Evolutionary conservation across 352 stramenopile genomes (phyloP).

Genomic region (Plasmopara halstedii): DNA sequence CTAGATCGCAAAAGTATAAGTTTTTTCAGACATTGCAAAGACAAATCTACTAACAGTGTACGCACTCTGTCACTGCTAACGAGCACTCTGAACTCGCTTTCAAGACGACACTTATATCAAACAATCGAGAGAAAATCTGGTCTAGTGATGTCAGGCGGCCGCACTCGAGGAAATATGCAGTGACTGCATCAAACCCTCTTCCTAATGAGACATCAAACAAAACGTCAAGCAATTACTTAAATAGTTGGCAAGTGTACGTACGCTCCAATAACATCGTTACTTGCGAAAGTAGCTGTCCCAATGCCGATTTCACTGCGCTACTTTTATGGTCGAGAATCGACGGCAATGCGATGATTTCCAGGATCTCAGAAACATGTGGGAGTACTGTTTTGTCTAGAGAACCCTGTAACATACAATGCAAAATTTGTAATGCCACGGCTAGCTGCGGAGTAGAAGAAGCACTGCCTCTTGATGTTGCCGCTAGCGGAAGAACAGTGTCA

Average conservation of each 20-base stretch:
- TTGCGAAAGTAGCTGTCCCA: slow-evolving; percentile 27
- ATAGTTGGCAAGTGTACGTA: slow-evolving; percentile 18
- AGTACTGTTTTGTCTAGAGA: slow-evolving; percentile 54
- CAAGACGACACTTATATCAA: slow-evolving; percentile 35
- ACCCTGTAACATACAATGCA: slow-evolving; percentile 40
- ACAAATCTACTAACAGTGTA: slow-evolving; percentile 1
- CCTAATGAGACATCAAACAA: slow-evolving; percentile 18
- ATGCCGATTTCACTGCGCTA: slow-evolving; percentile 18
- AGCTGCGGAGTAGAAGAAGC: slow-evolving; percentile 19
- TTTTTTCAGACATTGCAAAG: not conserved
- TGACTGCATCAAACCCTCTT: slow-evolving; percentile 37
- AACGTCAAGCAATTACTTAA: not conserved
- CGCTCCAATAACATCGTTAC: slow-evolving; percentile 37
- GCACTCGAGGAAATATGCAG: slow-evolving; percentile 43
- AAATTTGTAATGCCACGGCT: slow-evolving; percentile 34
- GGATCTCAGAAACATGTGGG: slow-evolving; percentile 45
- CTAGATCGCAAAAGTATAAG: slow-evolving; percentile 11
- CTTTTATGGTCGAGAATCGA: slow-evolving; percentile 47
- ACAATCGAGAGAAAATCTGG: slow-evolving; percentile 32
- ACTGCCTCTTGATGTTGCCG: slow-evolving; percentile 6
- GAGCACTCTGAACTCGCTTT: slow-evolving; percentile 12
- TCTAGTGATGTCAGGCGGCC: slow-evolving; percentile 37
- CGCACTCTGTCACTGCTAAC: slow-evolving; percentile 3
- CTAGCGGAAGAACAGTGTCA: slow-evolving; percentile 20
- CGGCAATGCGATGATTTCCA: slow-evolving; percentile 30